These are phyloP conservation scores for Pelargonium cotyledonis DNA, from an alignment of 441 rosid species.

Conservation along the genomic window DNA sequence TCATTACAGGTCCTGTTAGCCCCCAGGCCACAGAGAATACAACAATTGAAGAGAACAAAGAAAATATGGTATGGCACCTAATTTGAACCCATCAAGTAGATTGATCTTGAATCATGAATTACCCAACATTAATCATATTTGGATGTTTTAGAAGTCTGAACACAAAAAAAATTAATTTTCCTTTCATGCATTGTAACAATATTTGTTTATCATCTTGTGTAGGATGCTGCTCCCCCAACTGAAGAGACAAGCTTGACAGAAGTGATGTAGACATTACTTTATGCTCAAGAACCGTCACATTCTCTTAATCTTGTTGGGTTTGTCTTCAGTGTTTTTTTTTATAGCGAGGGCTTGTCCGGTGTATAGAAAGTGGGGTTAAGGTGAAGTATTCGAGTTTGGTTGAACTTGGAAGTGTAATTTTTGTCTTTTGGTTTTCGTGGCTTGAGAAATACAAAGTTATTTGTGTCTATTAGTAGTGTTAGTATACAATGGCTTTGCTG, in stretches of 20 bases:
- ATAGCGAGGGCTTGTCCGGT: background rate
- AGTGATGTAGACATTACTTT: constrained; percentile 13
- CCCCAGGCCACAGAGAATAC: constrained; percentile 25
- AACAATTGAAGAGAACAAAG: constrained; percentile 58
- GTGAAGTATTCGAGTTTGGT: background rate
- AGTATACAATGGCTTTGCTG: background rate
- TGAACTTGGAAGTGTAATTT: background rate
- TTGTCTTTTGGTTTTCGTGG: background rate
- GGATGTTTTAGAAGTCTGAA: too few species aligned
- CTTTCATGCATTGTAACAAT: background rate
- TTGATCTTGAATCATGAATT: background rate
- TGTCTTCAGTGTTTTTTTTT: background rate
- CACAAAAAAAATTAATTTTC: too few species aligned
- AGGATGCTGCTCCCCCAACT: constrained; percentile 30
- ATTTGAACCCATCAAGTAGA: background rate
- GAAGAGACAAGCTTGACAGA: constrained; percentile 25
- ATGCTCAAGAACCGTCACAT: background rate
- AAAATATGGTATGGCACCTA: constrained; percentile 46
- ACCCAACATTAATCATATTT: too few species aligned
- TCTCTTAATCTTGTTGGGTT: background rate
- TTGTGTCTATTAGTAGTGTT: background rate
- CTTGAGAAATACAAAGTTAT: background rate
- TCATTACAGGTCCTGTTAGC: constrained; percentile 38
- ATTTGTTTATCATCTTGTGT: background rate
- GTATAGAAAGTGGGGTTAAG: background rate